Evolutionary conservation across 2,329 filamentous ascomycete genomes (phyloP), one percentile per base, ranked within the genome.

Genomic region (Paecilomyces formosus): DNA sequence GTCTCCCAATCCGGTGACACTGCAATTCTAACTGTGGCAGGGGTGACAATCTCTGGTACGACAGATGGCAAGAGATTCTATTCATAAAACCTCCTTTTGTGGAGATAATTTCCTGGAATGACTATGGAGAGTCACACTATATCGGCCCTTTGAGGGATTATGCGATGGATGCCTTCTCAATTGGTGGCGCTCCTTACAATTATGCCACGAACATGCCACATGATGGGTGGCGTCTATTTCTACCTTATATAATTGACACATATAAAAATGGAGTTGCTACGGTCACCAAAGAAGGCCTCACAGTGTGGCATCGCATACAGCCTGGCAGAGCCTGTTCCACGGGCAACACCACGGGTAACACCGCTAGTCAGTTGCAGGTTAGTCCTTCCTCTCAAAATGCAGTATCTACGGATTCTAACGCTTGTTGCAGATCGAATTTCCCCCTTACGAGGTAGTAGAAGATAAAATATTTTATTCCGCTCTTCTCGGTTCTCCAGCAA

Each of bases 51-150:
- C 35, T 39, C n/a, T 39, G 35, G 39, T 45, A 45, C 8, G 39
- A 45, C 13, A n/a, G 39, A 45, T 45, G 39, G 39, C 39, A 45
- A 45, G 39, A 45, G 13, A 45, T 45, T 9, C 39, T 45, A n/a
- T 45, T 18, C 39, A 7, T 45, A 6, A 18, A 45, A 45, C 39
- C 39, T 6, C 39, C 39, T 8, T 45, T 24, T 26, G 26, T 51
- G 18, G 57, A 81, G 70, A 81, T 85, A 51, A 78, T 84, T 53
- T 81, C 80, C 18, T 85, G 82, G 82, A 85, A 85, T 62, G 83
- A 86, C 65, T 85, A 78, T 60, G 83, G 83, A 33, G 83, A 86
- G 66, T 80, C 82, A 1, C 82, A 83, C 67, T 85, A 85, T 65
- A 81, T 84, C 61, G 78, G 78, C 22, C 78, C 81, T 7, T 9